Base-by-base conservation (phyloP, 345 rosid genomes). In the Aquilaria yunnanensis region DNA sequence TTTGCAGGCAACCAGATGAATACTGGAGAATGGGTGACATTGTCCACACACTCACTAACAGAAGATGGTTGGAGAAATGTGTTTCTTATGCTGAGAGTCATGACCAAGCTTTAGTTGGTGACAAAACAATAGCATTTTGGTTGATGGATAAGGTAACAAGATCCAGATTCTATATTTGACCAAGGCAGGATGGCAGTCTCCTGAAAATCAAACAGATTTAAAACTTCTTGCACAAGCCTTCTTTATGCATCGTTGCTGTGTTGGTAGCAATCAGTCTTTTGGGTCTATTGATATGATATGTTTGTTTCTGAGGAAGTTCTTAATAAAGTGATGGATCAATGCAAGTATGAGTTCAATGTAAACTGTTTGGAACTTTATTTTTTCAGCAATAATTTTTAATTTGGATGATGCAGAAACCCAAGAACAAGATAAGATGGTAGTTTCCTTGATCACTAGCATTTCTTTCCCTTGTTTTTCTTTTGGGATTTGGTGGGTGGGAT, bases 51-150 rank as follows among this genome's bases (percentile, higher is more conserved):
- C 90, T 93, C 12, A 85, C 84, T 66, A 90, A 93, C 77, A 77
- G 97, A 70, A 84, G 98, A 75, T 93, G 97, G 98, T 61, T 65
- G 56, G 97, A 93, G 66, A 90, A 88, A 65, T 93, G 97, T 68
- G 77, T 90, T 43, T 66, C 80, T 49, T 93, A 93, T 80, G 97
- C 98, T 46, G 98, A 93, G 74, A 86, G 96, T 79, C 98, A 93
- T 73, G 98, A 93, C 77, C 98, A 90, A 79, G 98, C 98, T 65
- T 88, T 93, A 70, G 98, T 93, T 61, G 98, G 98, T n/a, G 97
- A 93, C 81, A 93, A 93, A 72, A 93, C 98, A 33, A 74, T 93
- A 57, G 97, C 98, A 10, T 93, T 93, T 76, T 93, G 98, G 98
- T 75, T 93, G 74, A 90, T 93, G 98, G 98, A 93, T 79, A 88